A percentile compares a stretch with the other conserved stretches of the same genome.
Evolutionary conservation across 2,329 filamentous ascomycete genomes (phyloP).

Genomic region (Penicillium sp.): DNA sequence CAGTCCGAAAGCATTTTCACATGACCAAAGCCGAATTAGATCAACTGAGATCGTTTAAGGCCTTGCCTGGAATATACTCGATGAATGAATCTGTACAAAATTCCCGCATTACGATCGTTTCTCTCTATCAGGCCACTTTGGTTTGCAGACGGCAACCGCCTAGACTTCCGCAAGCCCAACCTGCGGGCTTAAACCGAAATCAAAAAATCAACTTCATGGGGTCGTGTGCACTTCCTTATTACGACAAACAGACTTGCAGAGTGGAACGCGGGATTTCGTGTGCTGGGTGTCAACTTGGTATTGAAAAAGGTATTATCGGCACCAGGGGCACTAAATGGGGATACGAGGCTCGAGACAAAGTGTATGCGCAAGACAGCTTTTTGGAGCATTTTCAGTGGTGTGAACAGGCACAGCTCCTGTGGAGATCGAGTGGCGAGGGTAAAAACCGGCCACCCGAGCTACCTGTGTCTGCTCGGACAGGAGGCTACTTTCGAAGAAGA

Average conservation of each 20-base stretch:
- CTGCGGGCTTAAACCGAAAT: slow-evolving; percentile 2
- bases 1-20: slow-evolving; percentile 10
- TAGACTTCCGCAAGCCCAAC: slow-evolving; percentile 1
- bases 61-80: slow-evolving; percentile 14
- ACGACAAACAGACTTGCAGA: slow-evolving; percentile 10
- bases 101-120: slow-evolving; percentile 12
- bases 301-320: slow-evolving; percentile 14
- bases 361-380: slow-evolving; percentile 11
- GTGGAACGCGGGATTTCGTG: slow-evolving; percentile 12
- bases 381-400: slow-evolving; percentile 8
- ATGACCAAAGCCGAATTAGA: slow-evolving; percentile 7
- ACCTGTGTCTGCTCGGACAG: slow-evolving; percentile 9
- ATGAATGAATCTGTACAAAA: slow-evolving; percentile 12
- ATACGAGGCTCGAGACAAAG: slow-evolving; percentile 13
- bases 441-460: slow-evolving; percentile 8
- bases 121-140: slow-evolving; percentile 12
- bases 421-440: slow-evolving; percentile 13
- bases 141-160: slow-evolving; percentile 8
- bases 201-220: slow-evolving; percentile 16
- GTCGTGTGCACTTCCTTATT: slow-evolving; percentile 18
- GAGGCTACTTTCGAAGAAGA: slow-evolving; percentile 13
- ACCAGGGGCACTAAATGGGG: slow-evolving; percentile 2
- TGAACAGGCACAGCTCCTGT: slow-evolving; percentile 10
- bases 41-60: slow-evolving; percentile 12
- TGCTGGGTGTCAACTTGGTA: slow-evolving; percentile 14